phyloP scores from a whole-genome alignment of 164 flowering plant species.

The Paratinospora sagittata region DNA sequence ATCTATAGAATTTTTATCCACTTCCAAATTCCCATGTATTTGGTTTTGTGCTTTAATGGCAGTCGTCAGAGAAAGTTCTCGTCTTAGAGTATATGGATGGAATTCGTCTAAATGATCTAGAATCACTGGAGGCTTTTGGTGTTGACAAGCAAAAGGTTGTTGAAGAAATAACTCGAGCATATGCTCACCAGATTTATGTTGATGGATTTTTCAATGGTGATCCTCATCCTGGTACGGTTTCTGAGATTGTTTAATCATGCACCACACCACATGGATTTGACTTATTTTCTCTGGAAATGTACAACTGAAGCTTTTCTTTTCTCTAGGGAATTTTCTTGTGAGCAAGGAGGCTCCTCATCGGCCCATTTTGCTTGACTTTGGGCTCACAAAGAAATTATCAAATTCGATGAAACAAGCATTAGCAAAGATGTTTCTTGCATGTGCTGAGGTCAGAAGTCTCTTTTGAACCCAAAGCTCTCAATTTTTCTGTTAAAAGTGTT shows the following conservation, averaged over 20 bases:
- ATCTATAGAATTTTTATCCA: background rate
- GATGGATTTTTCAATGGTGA: constrained; percentile 99
- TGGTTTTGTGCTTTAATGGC: constrained; percentile 18
- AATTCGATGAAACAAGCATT: constrained; percentile 69
- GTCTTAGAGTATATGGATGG: constrained; percentile 96
- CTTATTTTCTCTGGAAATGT: background rate
- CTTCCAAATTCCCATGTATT: constrained; percentile 1
- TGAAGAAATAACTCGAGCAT: constrained; percentile 97
- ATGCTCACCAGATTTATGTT: constrained; percentile 95
- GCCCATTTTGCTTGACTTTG: constrained; percentile 92
- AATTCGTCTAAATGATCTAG: constrained; percentile 73
- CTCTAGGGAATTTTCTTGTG: constrained; percentile 88
- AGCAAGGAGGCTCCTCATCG: constrained; percentile 88
- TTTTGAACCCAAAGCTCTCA: background rate
- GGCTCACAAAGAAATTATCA: constrained; percentile 80
- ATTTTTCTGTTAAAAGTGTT: background rate
- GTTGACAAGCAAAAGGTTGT: constrained; percentile 82
- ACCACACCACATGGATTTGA: background rate
- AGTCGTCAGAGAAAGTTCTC: constrained; percentile 88
- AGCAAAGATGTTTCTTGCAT: constrained; percentile 95
- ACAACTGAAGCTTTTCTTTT: background rate
- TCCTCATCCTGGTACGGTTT: constrained; percentile 87
- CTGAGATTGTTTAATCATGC: background rate
- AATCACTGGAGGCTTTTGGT: constrained; percentile 58
- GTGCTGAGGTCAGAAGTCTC: constrained; percentile 68